These are phyloP conservation scores for Cystofilobasidium ferigula DNA, from an alignment of 768 basidiomycete genomes.

Conservation along the genomic window DNA sequence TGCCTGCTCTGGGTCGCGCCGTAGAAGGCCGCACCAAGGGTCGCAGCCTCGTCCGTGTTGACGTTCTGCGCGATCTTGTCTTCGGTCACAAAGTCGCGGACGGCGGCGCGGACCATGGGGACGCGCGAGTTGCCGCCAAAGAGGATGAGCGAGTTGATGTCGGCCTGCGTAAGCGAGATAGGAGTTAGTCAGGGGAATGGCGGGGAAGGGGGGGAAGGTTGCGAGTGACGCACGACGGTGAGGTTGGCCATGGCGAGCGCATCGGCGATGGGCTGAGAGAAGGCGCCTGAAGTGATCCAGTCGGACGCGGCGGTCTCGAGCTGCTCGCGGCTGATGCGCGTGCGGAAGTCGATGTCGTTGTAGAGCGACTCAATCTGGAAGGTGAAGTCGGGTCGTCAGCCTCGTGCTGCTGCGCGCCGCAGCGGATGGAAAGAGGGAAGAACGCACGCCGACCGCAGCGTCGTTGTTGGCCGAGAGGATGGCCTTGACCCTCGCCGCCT, in stretches of 20 bases:
- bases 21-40: slow-evolving; percentile 78
- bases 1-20: slow-evolving; percentile 78
- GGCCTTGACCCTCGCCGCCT: slow-evolving; percentile 78
- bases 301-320: slow-evolving; percentile 68
- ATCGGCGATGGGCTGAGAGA: slow-evolving; percentile 60
- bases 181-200: neutral
- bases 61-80: slow-evolving; percentile 86
- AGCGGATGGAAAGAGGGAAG: neutral
- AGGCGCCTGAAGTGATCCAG: slow-evolving; percentile 46
- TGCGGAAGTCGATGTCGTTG: slow-evolving; percentile 80
- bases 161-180: slow-evolving; percentile 43
- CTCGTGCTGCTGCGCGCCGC: neutral
- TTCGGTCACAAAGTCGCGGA: slow-evolving; percentile 46
- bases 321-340: slow-evolving; percentile 61
- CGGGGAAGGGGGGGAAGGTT: neutral
- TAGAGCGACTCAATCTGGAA: slow-evolving; percentile 73
- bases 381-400: neutral
- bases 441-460: slow-evolving; percentile 55
- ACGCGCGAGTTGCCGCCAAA: slow-evolving; percentile 80
- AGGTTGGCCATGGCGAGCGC: slow-evolving; percentile 59
- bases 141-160: slow-evolving; percentile 81
- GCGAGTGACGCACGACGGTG: slow-evolving; percentile 46
- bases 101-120: slow-evolving; percentile 78
- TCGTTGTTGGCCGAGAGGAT: slow-evolving; percentile 89
- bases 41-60: slow-evolving; percentile 92